phyloP scores from a whole-genome alignment of 164 flowering plant species.

The Macadamia integrifolia region DNA sequence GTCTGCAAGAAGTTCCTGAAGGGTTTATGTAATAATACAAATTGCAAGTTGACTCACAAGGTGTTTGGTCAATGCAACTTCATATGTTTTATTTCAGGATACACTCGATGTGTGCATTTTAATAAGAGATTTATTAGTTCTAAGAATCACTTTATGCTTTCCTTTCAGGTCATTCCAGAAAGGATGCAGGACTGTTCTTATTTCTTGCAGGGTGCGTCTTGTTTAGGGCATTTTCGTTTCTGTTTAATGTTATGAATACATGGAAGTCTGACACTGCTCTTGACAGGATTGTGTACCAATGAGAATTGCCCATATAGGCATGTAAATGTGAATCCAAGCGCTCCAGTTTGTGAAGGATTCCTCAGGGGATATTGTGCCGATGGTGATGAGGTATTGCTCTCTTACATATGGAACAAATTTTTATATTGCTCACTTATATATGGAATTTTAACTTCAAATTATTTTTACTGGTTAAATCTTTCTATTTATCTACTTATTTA shows the following conservation, averaged over 20 bases:
- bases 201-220: conserved; percentile 64
- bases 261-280: conserved; percentile 9
- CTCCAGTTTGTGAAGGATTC: conserved; percentile 80
- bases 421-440: too few relatives aligned
- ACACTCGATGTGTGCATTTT: not conserved
- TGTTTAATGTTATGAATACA: not conserved
- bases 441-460: not conserved
- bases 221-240: not conserved
- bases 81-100: not conserved
- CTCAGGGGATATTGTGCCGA: conserved; percentile 94
- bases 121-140: not conserved
- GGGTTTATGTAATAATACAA: conserved; percentile 58
- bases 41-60: conserved; percentile 95
- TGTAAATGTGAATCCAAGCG: conserved; percentile 81
- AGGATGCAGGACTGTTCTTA: conserved; percentile 98
- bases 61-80: conserved; percentile 23
- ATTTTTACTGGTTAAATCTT: not conserved
- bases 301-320: conserved; percentile 83
- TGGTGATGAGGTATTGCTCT: conserved; percentile 78
- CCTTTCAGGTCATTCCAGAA: conserved; percentile 87
- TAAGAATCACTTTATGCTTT: not conserved
- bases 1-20: conserved; percentile 92
- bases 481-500: too few relatives aligned
- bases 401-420: not conserved
- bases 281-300: conserved; percentile 82